These are phyloP conservation scores for Diaporthe sp. DNA, from an alignment of 2,329 filamentous ascomycete genomes.

Conservation along the genomic window DNA sequence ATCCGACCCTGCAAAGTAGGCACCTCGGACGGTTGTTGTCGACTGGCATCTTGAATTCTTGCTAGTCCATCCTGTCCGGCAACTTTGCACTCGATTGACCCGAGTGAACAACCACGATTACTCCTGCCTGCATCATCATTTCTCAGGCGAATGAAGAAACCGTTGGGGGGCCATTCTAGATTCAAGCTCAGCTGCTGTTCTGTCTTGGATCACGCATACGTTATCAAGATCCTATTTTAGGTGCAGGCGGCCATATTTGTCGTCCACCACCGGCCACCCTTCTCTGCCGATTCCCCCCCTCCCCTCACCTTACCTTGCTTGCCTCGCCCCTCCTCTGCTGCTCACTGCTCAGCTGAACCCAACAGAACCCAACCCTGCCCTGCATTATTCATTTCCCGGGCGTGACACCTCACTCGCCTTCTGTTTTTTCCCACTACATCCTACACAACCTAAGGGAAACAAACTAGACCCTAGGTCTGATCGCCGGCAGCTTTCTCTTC, in stretches of 20 bases:
- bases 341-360: slow-evolving; percentile 27
- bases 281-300: background rate
- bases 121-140: background rate
- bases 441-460: background rate
- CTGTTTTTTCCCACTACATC: slow-evolving; percentile 21
- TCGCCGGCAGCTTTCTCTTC: background rate
- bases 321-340: slow-evolving; percentile 16
- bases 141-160: background rate
- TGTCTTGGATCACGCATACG: slow-evolving; percentile 34
- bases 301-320: background rate
- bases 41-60: background rate
- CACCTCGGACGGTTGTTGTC: background rate
- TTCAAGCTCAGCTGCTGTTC: background rate
- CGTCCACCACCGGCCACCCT: slow-evolving; percentile 25
- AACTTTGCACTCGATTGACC: background rate
- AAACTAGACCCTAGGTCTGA: slow-evolving; percentile 16
- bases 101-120: background rate
- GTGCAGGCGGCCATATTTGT: slow-evolving; percentile 31
- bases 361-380: slow-evolving; percentile 19
- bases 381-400: slow-evolving; percentile 26
- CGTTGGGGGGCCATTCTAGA: slow-evolving; percentile 17
- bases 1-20: background rate
- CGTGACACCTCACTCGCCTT: slow-evolving; percentile 30
- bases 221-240: slow-evolving; percentile 39
- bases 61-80: background rate